phyloP scores from a whole-genome alignment of 2,329 filamentous ascomycete species.

The Corinectria fuckeliana region DNA sequence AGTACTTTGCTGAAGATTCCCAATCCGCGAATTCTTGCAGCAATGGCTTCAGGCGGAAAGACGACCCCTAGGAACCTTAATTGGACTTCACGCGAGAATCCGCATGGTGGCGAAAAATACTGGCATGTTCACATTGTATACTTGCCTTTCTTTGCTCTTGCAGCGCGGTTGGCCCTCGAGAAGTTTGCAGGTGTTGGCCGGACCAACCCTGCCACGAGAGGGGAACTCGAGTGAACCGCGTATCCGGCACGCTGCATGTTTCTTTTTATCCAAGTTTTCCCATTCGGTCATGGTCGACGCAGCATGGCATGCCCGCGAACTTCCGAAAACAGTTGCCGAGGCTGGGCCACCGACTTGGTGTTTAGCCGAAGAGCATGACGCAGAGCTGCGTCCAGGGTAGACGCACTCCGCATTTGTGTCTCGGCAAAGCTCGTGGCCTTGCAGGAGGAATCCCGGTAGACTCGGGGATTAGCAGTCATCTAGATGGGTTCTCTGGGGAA shows the following conservation, averaged over 20 bases:
- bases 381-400: conserved; percentile 12
- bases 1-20: conserved; percentile 20
- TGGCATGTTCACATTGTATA: background rate
- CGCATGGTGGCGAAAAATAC: background rate
- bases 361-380: conserved; percentile 15
- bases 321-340: conserved; percentile 12
- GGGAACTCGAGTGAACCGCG: conserved; percentile 2
- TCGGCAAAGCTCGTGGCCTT: conserved; percentile 4
- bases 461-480: background rate
- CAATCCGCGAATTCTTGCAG: conserved; percentile 31
- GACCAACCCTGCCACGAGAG: background rate
- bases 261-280: background rate
- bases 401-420: conserved; percentile 11
- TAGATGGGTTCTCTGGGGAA: conserved; percentile 5
- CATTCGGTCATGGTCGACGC: background rate
- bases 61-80: conserved; percentile 26
- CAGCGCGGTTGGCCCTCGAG: background rate
- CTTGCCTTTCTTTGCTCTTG: background rate
- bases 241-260: conserved; percentile 7
- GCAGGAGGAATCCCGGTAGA: conserved; percentile 8
- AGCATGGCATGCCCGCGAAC: conserved; percentile 6
- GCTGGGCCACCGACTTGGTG: conserved; percentile 1
- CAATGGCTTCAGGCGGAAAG: conserved; percentile 18
- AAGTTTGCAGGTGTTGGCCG: background rate
- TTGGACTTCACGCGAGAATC: conserved; percentile 14